phyloP scores from a whole-genome alignment of 225 moss, liverwort and hornwort genomes.

The Polytrichum formosum region DNA sequence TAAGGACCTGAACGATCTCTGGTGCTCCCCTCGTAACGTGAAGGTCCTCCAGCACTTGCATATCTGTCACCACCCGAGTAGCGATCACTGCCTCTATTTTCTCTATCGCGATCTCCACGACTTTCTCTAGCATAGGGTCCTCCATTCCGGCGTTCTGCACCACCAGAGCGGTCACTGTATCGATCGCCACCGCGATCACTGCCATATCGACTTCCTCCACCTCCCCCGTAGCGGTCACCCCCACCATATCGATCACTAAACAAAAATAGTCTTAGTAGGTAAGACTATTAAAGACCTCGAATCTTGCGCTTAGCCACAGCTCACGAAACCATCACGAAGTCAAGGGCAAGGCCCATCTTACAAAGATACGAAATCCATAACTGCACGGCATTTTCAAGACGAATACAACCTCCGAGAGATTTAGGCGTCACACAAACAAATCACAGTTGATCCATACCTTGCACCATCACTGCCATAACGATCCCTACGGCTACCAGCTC shows the following conservation, averaged over 20 bases:
- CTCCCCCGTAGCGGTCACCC: slow-evolving; percentile 63
- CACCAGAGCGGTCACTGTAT: slow-evolving; percentile 52
- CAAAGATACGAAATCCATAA: neutral
- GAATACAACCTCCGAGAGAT: neutral
- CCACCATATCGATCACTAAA: slow-evolving; percentile 68
- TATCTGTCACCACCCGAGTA: slow-evolving; percentile 89
- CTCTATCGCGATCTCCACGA: slow-evolving; percentile 51
- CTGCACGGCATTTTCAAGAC: neutral
- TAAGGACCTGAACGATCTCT: slow-evolving; percentile 93
- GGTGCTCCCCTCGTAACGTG: slow-evolving; percentile 77
- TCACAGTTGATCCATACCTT: slow-evolving; percentile 38
- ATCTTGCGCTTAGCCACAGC: neutral
- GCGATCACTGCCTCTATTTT: slow-evolving; percentile 62
- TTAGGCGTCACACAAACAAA: slow-evolving; percentile 3
- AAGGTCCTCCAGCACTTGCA: slow-evolving; percentile 69
- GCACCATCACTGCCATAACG: slow-evolving; percentile 49
- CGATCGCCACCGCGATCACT: slow-evolving; percentile 51
- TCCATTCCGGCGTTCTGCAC: slow-evolving; percentile 64
- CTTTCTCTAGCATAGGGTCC: slow-evolving; percentile 56
- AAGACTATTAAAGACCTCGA: neutral
- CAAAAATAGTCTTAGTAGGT: neutral
- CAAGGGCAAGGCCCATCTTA: too few relatives aligned
- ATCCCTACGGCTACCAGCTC: slow-evolving; percentile 53
- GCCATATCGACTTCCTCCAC: slow-evolving; percentile 28
- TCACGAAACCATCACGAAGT: too few relatives aligned